These are phyloP conservation scores for Ceratonia siliqua DNA, from an alignment of 306 rosid genomes.

Conservation along the genomic window DNA sequence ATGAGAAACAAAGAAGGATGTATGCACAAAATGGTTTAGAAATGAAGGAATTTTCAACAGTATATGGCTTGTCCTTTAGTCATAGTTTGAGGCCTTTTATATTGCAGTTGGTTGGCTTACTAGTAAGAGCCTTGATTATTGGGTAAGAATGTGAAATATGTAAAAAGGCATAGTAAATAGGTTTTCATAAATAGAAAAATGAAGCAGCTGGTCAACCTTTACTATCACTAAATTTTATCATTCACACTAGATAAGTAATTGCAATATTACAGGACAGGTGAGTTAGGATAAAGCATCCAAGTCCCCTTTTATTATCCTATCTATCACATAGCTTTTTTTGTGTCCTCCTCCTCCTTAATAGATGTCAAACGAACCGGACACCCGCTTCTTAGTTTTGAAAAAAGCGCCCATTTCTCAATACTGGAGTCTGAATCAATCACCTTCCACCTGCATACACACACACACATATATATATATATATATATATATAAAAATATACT, in stretches of 20 bases:
- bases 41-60: neutral
- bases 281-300: neutral
- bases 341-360: neutral
- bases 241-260: neutral
- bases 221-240: too few species aligned
- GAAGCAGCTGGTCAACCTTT: too few species aligned
- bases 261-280: neutral
- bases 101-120: neutral
- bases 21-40: neutral
- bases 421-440: constrained; percentile 68
- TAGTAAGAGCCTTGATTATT: neutral
- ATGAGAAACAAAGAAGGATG: neutral
- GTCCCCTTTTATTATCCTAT: neutral
- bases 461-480: too few species aligned
- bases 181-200: neutral
- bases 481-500: too few species aligned
- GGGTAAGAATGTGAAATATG: neutral
- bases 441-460: constrained; percentile 76
- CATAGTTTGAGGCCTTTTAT: too few species aligned
- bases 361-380: constrained; percentile 61
- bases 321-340: constrained; percentile 11
- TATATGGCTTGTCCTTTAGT: too few species aligned
- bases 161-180: neutral
- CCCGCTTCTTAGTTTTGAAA: constrained; percentile 69
- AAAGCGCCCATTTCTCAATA: constrained; percentile 72